Evolutionary conservation across 208 protist species (phyloP).

Genomic region (Leptomonas seymouri): DNA sequence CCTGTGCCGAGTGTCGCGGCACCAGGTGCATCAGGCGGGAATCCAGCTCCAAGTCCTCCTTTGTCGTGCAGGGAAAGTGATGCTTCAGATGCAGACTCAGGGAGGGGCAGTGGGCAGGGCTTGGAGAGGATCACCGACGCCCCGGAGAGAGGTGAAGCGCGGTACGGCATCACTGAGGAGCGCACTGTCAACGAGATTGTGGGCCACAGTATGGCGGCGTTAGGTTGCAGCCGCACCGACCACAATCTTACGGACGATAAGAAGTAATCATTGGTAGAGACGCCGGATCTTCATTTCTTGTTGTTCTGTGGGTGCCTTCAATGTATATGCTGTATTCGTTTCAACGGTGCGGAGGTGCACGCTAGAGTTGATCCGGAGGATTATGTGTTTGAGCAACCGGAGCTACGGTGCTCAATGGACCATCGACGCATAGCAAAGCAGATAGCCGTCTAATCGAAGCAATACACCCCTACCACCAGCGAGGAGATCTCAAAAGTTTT

Average conservation of each 20-base stretch:
- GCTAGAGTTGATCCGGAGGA: too few relatives aligned
- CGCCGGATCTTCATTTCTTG: too few relatives aligned
- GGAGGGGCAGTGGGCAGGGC: background rate
- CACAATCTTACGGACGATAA: background rate
- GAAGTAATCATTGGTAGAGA: background rate
- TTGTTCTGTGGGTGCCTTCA: too few relatives aligned
- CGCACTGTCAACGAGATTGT: constrained; percentile 48
- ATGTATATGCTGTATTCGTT: too few relatives aligned
- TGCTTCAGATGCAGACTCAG: background rate
- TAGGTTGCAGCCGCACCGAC: constrained; percentile 19
- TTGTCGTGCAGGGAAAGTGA: background rate
- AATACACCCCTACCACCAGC: too few relatives aligned
- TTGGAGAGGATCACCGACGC: background rate
- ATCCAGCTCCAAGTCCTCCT: background rate
- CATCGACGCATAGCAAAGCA: too few relatives aligned
- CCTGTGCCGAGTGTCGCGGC: background rate
- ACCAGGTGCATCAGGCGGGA: background rate
- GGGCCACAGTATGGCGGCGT: constrained; percentile 37
- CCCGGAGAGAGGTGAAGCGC: background rate
- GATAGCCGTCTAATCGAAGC: too few relatives aligned
- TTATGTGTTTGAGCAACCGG: too few relatives aligned
- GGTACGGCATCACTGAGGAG: constrained; percentile 20
- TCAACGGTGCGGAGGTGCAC: too few relatives aligned
- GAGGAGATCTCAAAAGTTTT: too few relatives aligned
- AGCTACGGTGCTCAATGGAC: too few relatives aligned